Evolutionary conservation across 495 filamentous ascomycete species (phyloP).

Genomic region (Talaromyces stipitatus): DNA sequence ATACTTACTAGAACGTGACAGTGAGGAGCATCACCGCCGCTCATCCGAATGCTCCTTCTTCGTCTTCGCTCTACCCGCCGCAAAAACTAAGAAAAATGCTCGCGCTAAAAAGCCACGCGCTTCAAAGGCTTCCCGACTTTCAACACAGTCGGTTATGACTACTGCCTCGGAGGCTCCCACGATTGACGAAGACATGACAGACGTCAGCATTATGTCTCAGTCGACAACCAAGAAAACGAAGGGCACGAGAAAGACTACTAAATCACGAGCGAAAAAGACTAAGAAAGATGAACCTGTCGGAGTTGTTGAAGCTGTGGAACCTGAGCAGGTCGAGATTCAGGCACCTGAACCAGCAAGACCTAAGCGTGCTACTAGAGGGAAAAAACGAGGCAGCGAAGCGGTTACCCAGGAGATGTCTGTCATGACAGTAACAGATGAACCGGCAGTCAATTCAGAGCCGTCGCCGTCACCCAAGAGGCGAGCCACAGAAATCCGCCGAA

Average conservation of each 20-base stretch:
- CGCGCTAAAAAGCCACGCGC: constrained; percentile 46
- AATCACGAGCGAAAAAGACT: constrained; percentile 30
- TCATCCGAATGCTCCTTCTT: constrained; percentile 81
- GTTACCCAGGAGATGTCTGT: background rate
- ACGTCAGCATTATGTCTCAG: constrained; percentile 60
- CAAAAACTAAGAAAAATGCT: constrained; percentile 44
- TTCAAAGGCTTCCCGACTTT: constrained; percentile 66
- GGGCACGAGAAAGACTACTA: constrained; percentile 39
- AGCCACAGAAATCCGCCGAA: constrained; percentile 46
- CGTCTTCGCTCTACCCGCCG: constrained; percentile 33
- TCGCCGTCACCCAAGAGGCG: constrained; percentile 61
- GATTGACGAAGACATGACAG: constrained; percentile 48
- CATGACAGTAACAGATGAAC: background rate
- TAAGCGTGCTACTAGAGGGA: constrained; percentile 45
- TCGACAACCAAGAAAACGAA: constrained; percentile 45
- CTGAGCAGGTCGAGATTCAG: constrained; percentile 18
- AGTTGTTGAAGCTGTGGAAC: constrained; percentile 23
- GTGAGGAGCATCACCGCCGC: constrained; percentile 78
- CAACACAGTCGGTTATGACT: constrained; percentile 56
- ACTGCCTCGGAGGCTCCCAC: constrained; percentile 46
- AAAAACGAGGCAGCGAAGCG: constrained; percentile 55
- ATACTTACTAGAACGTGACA: constrained; percentile 32
- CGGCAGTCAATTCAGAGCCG: constrained; percentile 22
- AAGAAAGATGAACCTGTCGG: constrained; percentile 56
- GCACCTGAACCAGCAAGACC: constrained; percentile 27